These are phyloP conservation scores for Cyberlindnera amylophila DNA, from an alignment of 805 yeast species.

Conservation along the genomic window DNA sequence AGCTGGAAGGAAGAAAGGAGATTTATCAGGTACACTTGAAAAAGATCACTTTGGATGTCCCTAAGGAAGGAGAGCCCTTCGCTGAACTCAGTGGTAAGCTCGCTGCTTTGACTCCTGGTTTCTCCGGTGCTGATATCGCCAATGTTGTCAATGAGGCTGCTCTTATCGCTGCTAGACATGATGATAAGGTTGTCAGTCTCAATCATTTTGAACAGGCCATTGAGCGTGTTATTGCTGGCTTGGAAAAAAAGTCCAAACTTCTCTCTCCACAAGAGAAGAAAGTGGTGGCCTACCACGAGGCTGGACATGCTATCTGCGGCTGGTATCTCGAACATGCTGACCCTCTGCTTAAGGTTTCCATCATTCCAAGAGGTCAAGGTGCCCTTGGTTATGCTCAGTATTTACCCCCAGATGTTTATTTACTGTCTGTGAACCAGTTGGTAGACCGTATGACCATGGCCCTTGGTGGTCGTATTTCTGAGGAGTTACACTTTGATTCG, in stretches of 20 bases:
- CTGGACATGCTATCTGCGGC: conserved; percentile 98
- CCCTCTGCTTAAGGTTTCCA: conserved; percentile 91
- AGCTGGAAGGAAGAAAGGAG: conserved; percentile 89
- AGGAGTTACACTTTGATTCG: conserved; percentile 86
- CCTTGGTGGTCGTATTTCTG: conserved; percentile 94
- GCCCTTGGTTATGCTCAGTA: conserved; percentile 98
- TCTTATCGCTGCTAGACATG: conserved; percentile 86
- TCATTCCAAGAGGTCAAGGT: conserved; percentile 95
- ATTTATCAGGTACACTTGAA: conserved; percentile 83
- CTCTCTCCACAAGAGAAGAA: conserved; percentile 82
- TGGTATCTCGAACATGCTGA: conserved; percentile 92
- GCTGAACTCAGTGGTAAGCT: conserved; percentile 73
- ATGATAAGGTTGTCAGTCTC: conserved; percentile 64
- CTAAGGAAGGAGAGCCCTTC: conserved; percentile 38
- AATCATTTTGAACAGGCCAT: conserved; percentile 92
- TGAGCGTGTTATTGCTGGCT: conserved; percentile 95
- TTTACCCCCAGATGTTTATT: conserved; percentile 86
- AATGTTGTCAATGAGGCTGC: conserved; percentile 98
- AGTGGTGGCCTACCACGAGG: conserved; percentile 96
- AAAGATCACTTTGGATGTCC: conserved; percentile 58
- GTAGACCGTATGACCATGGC: conserved; percentile 94
- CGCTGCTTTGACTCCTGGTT: conserved; percentile 96
- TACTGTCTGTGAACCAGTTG: conserved; percentile 73
- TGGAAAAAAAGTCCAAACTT: conserved; percentile 84
- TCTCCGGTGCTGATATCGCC: conserved; percentile 97